Evolutionary conservation across 2,329 filamentous ascomycete species (phyloP), one percentile per base, ranked within the genome.

Genomic region (Penicillium verrucosum): DNA sequence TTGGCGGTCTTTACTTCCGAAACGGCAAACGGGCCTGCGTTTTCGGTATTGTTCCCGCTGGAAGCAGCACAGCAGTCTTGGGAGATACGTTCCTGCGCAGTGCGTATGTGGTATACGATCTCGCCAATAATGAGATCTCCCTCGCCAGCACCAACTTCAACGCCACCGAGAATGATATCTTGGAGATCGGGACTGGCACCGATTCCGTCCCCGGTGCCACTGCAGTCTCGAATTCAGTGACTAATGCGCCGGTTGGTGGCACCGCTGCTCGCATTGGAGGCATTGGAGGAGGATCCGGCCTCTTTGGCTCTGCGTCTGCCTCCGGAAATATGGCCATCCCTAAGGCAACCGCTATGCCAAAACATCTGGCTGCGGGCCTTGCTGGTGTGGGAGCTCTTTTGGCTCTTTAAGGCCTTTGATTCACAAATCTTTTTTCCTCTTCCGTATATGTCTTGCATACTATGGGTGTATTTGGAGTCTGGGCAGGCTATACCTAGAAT

Each of bases 71-170:
- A 23, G 69, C 78, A 7, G 79, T 85, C 7, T 76, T 87, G 1
- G 84, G 84, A 30, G 84, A 86, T 68, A 86, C 84, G 0, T 87
- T 86, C 73, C 72, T 87, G 16, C 81, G 84, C 54, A 83, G 79
- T 53, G 84, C 84, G 2, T 87, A 86, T 65, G 82, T 86, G 43
- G 84, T 86, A 2, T 86, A 85, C 69, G 83, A 86, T 58, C 74
- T 87, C 14, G 70, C 69, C 21, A 83, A 82, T 69, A 85, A 86
- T 68, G 76, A 85, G 66, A 85, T 86, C 62, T 82, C 81, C 2
- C 71, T 87, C 21, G 84, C 84, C 3, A 82, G 83, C 63, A 85
- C 84, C 3, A 80, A 81, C 59, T 86, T 85, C 76, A 84, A 86
- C 66, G 75, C 81, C 8, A 81, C 81, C 0, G 62, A 64, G 5